These are phyloP conservation scores for Spathaspora passalidarum DNA, from an alignment of 805 yeast species.

Conservation along the genomic window DNA sequence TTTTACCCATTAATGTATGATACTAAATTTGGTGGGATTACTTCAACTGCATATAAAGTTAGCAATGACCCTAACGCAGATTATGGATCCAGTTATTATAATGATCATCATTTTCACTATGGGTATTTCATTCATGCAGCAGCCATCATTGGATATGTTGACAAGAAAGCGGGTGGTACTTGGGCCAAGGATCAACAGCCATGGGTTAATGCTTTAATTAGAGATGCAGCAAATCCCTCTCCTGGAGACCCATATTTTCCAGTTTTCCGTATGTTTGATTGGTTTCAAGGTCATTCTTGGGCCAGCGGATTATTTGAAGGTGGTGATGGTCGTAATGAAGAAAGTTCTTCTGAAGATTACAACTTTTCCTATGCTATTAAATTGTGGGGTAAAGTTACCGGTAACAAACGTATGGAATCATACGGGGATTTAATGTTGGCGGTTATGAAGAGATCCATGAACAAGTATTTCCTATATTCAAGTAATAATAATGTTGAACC, in stretches of 20 bases:
- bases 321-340: conserved; percentile 71
- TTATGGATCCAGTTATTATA: conserved; percentile 27
- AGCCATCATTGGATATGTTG: conserved; percentile 22
- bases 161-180: conserved; percentile 38
- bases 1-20: conserved; percentile 26
- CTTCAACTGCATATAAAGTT: conserved; percentile 16
- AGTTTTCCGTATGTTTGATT: conserved; percentile 62
- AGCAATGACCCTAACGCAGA: conserved; percentile 17
- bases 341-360: conserved; percentile 68
- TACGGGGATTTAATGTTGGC: conserved; percentile 60
- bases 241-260: conserved; percentile 56
- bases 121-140: conserved; percentile 26
- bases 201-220: conserved; percentile 59
- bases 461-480: conserved; percentile 49
- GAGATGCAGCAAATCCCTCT: conserved; percentile 69
- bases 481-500: conserved; percentile 48
- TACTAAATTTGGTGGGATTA: conserved; percentile 25
- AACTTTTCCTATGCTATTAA: conserved; percentile 67
- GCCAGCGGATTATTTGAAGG: conserved; percentile 64
- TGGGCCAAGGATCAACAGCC: conserved; percentile 49
- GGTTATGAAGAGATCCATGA: conserved; percentile 52
- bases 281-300: conserved; percentile 74
- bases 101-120: conserved; percentile 34
- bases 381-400: conserved; percentile 61
- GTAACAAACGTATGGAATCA: conserved; percentile 49